Base-by-base conservation (phyloP, 805 yeast species). In the Ogataea sp. region DNA sequence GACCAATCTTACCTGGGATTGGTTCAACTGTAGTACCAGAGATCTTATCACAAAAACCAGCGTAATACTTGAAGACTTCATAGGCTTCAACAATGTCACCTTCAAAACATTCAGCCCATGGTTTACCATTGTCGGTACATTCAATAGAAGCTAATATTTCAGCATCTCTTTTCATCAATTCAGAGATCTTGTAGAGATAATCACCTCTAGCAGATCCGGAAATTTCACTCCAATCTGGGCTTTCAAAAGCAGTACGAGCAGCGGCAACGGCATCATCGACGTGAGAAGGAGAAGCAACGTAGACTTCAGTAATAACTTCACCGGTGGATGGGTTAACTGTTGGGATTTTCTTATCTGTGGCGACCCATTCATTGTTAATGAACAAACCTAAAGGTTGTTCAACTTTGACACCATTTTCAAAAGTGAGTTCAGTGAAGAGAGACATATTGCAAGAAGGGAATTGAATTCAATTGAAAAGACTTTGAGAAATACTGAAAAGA, bases 41-140 rank as follows among this genome's bases (percentile, higher is more conserved):
- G 44, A 75, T 63, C 64, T 84, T 83, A 63, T 83, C 93, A 42
- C 86, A 80, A 76, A 79, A 82, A 21, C 93, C 93, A 26, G 85
- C 89, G 48, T 75, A 73, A 56, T 80, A 80, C 52, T 76, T 74
- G 64, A 78, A 68, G 21, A 73, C 72, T 32, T 51, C 58, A 41
- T 49, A 50, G 24, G 56, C 40, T 48, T 59, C 61, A 13, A 31
- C 54, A 17, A 59, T 23, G 41, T 59, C 64, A 10, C 52, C 60
- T 36, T 58, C 70, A 34, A 73, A 62, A 36, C 73, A 63, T 42
- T 73, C 78, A 16, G 64, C 70, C 42, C 65, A 64, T 26, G 79
- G 72, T 55, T 76, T 78, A 49, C 83, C 83, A 41, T 75, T 70
- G 54, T 76, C 79, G 42, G 64, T 53, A 10, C 80, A 69, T 53